These are phyloP conservation scores for Fennellomyces sp. DNA, from an alignment of 371 early-diverging fungal species.

Conservation along the genomic window DNA sequence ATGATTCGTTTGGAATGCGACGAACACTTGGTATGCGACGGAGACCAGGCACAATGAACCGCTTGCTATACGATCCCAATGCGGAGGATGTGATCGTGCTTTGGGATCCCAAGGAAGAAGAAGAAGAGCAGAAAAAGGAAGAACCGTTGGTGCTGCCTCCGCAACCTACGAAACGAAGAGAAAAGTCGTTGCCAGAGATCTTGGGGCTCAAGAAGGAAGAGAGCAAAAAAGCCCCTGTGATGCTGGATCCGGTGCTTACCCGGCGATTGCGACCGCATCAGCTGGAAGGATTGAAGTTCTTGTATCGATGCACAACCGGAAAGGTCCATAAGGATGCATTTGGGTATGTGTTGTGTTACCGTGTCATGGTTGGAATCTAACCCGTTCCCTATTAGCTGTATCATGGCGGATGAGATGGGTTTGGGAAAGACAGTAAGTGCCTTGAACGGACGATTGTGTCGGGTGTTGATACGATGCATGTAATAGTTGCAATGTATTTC, in stretches of 20 bases:
- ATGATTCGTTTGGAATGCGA: conserved; percentile 11
- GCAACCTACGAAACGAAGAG: conserved; percentile 16
- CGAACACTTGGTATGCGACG: conserved; percentile 70
- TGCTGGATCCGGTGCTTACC: conserved; percentile 84
- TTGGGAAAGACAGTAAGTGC: conserved; percentile 87
- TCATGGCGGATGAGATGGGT: conserved; percentile 99
- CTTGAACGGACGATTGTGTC: neutral
- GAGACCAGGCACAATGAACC: conserved; percentile 42
- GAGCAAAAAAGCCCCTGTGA: conserved; percentile 57
- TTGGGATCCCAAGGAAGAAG: conserved; percentile 73
- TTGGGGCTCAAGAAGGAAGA: conserved; percentile 59
- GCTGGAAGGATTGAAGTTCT: conserved; percentile 88
- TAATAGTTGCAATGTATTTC: conserved; percentile 84
- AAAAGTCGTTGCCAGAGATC: conserved; percentile 50
- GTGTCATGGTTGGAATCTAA: neutral
- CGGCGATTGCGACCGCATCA: conserved; percentile 94
- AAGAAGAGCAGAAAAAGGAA: conserved; percentile 41
- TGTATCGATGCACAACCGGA: conserved; percentile 93
- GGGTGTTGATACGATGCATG: neutral
- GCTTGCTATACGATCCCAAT: conserved; percentile 86
- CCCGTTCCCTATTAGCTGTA: conserved; percentile 65
- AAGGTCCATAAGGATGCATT: conserved; percentile 57
- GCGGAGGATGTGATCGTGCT: conserved; percentile 86
- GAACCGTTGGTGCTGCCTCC: conserved; percentile 15
- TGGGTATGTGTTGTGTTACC: no score